Percentiles rank a stretch among this genome's conserved stretches.
Conservation (phyloP, 176 grass and related monocot species). For the Cenchrus fungigraminus region DNA sequence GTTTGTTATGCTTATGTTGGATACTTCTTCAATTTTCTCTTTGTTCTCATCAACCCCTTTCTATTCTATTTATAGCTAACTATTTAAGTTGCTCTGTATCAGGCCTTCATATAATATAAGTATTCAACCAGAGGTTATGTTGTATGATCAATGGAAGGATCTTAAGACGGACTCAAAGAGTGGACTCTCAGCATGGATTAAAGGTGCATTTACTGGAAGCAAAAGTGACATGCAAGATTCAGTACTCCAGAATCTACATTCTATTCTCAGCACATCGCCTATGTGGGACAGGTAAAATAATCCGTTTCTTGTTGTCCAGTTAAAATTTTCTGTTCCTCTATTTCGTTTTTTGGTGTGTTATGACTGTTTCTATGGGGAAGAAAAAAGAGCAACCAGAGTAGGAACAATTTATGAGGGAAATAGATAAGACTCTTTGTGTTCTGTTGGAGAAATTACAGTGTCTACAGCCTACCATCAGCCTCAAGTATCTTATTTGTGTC, state of each 20-base stretch:
- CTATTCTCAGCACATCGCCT: conserved; percentile 82
- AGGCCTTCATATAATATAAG: conserved; percentile 73
- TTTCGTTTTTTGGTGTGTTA: background rate
- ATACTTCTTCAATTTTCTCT: conserved; percentile 9
- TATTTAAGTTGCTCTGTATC: conserved; percentile 21
- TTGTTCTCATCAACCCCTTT: background rate
- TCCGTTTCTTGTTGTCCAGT: background rate
- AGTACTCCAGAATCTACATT: conserved; percentile 68
- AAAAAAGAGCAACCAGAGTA: background rate
- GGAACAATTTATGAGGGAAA: background rate
- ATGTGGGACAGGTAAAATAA: conserved; percentile 91
- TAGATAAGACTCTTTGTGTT: background rate
- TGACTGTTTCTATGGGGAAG: background rate
- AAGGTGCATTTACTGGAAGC: conserved; percentile 77
- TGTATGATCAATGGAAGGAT: conserved; percentile 74
- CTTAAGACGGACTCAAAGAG: conserved; percentile 64
- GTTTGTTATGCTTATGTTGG: conserved; percentile 16
- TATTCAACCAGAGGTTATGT: conserved; percentile 67
- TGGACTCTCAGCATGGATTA: conserved; percentile 89
- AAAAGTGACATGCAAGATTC: conserved; percentile 68
- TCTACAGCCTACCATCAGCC: background rate
- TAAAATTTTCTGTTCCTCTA: background rate
- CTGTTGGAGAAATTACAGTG: background rate
- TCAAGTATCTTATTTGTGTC: too few relatives aligned
- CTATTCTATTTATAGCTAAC: conserved; percentile 3